A percentile compares a stretch with the other conserved stretches of the same genome.
phyloP scores from a whole-genome alignment of 352 stramenopile genomes.

The Thalassiosira livingstoniorum region DNA sequence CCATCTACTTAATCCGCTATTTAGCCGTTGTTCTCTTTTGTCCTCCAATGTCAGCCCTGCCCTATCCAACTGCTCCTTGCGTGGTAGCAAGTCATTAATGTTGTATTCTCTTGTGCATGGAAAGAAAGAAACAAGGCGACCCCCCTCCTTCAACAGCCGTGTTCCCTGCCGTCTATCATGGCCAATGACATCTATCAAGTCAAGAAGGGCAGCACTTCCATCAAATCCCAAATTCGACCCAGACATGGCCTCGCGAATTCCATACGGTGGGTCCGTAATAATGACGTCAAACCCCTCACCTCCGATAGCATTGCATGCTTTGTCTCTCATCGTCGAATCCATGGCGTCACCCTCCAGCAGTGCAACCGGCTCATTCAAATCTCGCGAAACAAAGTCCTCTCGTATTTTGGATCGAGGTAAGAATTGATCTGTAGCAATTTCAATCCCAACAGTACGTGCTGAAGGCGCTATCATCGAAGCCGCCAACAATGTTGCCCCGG shows the following conservation, averaged over 20 bases:
- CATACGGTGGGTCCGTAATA: slow-evolving; percentile 76
- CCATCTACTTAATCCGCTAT: slow-evolving; percentile 74
- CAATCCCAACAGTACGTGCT: slow-evolving; percentile 68
- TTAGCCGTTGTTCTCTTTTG: slow-evolving; percentile 68
- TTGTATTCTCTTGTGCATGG: slow-evolving; percentile 14
- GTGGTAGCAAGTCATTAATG: slow-evolving; percentile 55
- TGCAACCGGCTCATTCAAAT: slow-evolving; percentile 48
- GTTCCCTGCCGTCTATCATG: slow-evolving; percentile 46
- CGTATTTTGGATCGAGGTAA: slow-evolving; percentile 69
- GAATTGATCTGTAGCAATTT: slow-evolving; percentile 71
- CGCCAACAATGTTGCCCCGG: slow-evolving; percentile 69
- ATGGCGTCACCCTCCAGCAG: slow-evolving; percentile 71
- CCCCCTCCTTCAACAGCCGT: slow-evolving; percentile 26
- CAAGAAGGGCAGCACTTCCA: slow-evolving; percentile 52
- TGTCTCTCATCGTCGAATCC: slow-evolving; percentile 38
- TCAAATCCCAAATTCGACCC: slow-evolving; percentile 33
- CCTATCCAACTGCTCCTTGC: slow-evolving; percentile 20
- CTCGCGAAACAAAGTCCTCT: slow-evolving; percentile 67
- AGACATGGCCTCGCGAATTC: slow-evolving; percentile 60
- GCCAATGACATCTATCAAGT: slow-evolving; percentile 63
- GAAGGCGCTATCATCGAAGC: slow-evolving; percentile 64
- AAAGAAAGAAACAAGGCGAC: slow-evolving; percentile 27
- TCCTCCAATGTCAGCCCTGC: slow-evolving; percentile 62
- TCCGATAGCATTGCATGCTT: slow-evolving; percentile 53
- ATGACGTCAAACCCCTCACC: slow-evolving; percentile 71